Evolutionary conservation across 225 moss, liverwort and hornwort species (phyloP).

Genomic region (Bryoerythrophyllum caledonicum): DNA sequence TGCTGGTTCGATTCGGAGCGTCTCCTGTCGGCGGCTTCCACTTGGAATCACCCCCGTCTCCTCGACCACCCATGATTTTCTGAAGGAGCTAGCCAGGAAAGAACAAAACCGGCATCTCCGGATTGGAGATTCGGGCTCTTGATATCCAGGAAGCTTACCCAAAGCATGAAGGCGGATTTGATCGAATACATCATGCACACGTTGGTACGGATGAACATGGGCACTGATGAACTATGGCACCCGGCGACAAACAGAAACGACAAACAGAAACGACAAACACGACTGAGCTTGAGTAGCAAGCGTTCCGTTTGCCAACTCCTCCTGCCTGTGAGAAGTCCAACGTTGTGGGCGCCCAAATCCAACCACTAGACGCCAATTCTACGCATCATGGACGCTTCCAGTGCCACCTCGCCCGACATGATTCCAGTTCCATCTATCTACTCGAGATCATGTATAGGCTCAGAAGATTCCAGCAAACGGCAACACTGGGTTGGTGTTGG

Average conservation of each 20-base stretch:
- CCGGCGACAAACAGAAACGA: too few species aligned
- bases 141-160: too few species aligned
- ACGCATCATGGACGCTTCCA: background rate
- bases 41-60: conserved; percentile 6
- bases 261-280: background rate
- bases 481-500: too few species aligned
- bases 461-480: too few species aligned
- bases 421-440: background rate
- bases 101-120: background rate
- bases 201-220: background rate
- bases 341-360: background rate
- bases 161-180: too few species aligned
- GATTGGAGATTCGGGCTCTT: background rate
- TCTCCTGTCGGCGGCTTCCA: background rate
- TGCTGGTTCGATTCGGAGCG: background rate
- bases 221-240: background rate
- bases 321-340: background rate
- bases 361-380: background rate
- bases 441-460: background rate
- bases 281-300: background rate
- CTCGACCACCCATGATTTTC: background rate
- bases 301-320: too few species aligned
- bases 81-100: background rate
- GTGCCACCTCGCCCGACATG: background rate
- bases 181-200: too few species aligned